Conservation (phyloP, 441 rosid species). For the Monsonia emarginata region DNA sequence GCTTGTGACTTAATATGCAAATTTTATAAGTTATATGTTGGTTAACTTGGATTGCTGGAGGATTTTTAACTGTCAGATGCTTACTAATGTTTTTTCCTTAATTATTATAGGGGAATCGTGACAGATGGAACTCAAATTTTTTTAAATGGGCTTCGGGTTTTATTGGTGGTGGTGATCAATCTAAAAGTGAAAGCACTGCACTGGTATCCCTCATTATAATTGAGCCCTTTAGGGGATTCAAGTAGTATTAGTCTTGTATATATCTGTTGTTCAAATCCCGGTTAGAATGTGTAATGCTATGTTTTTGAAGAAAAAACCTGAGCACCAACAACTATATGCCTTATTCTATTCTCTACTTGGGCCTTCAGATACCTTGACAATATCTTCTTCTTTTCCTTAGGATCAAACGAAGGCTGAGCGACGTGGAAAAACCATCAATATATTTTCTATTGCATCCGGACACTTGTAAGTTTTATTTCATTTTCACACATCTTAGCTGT, state of each 20-base stretch:
- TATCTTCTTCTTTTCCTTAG: slow-evolving; percentile 28
- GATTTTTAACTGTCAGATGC: slow-evolving; percentile 13
- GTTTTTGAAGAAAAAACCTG: background rate
- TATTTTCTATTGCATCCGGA: slow-evolving; percentile 95
- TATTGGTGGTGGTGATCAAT: slow-evolving; percentile 58
- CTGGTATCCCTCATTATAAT: slow-evolving; percentile 26
- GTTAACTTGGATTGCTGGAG: background rate
- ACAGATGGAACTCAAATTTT: slow-evolving; percentile 79
- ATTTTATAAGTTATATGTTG: slow-evolving; percentile 4
- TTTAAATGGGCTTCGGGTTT: slow-evolving; percentile 92
- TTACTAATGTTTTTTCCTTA: slow-evolving; percentile 13
- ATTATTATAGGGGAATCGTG: slow-evolving; percentile 35
- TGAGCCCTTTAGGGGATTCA: no score
- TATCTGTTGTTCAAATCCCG: no score
- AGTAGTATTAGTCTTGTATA: no score
- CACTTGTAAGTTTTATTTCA: slow-evolving; percentile 64
- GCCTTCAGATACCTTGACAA: background rate
- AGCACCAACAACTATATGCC: background rate
- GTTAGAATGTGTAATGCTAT: background rate
- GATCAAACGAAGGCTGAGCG: slow-evolving; percentile 61
- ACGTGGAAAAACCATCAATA: slow-evolving; percentile 73
- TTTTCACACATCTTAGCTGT: slow-evolving; percentile 1
- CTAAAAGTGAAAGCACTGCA: slow-evolving; percentile 31
- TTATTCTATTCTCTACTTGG: background rate
- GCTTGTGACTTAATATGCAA: slow-evolving; percentile 12